Evolutionary conservation across 2,329 filamentous ascomycete genomes (phyloP), one percentile per base, ranked within the genome.

Genomic region (Fusarium dlaminii): DNA sequence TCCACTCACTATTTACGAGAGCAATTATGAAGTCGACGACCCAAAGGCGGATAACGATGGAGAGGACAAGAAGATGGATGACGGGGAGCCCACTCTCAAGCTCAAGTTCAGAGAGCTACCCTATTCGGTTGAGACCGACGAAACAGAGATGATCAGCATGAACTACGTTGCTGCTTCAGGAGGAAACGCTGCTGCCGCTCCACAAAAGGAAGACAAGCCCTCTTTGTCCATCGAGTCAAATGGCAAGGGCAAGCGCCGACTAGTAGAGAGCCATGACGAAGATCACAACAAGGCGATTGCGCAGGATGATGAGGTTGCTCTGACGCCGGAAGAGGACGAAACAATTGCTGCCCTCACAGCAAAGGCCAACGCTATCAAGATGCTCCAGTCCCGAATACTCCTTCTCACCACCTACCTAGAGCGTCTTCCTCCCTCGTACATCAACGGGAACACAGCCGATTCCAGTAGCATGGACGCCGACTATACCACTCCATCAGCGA

Each of bases 81-180:
- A 94, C 73, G 81, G 87, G 80, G 83, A 90, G 39, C 81, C 85
- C 3, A 82, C 85, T 6, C 80, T 91, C 30, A 89, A 88, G 57
- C 87, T 96, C 68, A 92, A 90, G 78, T 98, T 98, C 83, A 90
- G 92, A 68, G 93, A 97, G 79, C 84, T 98, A 15, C 90, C 92
- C 4, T 98, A 96, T 82, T 92, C 92, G 1, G 91, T 98, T 5
- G 96, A 98, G 84, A 98, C 95, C 1, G 94, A 94, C 15, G 95
- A 98, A 82, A 95, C 95, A 3, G 96, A 99, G 83, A 98, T 98
- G 95, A 98, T 99, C 75, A 93, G 94, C 76, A 94, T 99, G 79
- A 95, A 98, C 82, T 97, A 95, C 75, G 93, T 99, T 27, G 95
- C 96, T 2, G 91, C 92, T 59, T 94, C 93, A 43, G 93, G 93